Evolutionary conservation across 345 rosid genomes (phyloP).

Genomic region (Salix purpurea): DNA sequence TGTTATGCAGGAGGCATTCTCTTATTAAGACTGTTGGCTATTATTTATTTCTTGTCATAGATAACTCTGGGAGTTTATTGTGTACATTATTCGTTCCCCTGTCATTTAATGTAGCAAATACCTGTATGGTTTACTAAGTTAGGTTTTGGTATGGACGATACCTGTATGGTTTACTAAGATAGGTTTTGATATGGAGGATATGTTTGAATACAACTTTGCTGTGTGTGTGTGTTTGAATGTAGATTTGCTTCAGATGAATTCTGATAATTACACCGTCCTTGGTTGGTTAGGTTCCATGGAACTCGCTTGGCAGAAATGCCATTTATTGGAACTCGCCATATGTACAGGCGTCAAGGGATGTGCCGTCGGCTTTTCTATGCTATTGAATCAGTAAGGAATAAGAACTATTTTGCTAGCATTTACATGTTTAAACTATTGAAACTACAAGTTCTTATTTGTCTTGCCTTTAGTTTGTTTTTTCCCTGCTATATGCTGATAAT

Average conservation of each 20-base stretch:
- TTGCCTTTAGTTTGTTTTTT: background rate
- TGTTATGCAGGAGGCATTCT: background rate
- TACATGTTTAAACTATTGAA: background rate
- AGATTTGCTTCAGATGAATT: background rate
- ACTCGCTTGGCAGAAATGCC: conserved; percentile 32
- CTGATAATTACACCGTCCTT: conserved; percentile 5
- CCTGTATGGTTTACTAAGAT: background rate
- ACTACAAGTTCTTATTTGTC: background rate
- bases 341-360: conserved; percentile 35
- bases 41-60: background rate
- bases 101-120: background rate
- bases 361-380: conserved; percentile 31
- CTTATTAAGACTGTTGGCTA: background rate
- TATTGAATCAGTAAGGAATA: conserved; percentile 22
- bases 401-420: background rate
- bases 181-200: background rate
- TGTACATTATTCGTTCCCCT: background rate
- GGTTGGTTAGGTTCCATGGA: conserved; percentile 24
- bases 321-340: conserved; percentile 34
- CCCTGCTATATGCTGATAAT: background rate
- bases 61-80: background rate
- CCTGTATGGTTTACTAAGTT: background rate
- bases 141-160: background rate
- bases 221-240: background rate
- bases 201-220: background rate